Evolutionary conservation across 306 rosid species (phyloP).

Genomic region (Neltuma alba): DNA sequence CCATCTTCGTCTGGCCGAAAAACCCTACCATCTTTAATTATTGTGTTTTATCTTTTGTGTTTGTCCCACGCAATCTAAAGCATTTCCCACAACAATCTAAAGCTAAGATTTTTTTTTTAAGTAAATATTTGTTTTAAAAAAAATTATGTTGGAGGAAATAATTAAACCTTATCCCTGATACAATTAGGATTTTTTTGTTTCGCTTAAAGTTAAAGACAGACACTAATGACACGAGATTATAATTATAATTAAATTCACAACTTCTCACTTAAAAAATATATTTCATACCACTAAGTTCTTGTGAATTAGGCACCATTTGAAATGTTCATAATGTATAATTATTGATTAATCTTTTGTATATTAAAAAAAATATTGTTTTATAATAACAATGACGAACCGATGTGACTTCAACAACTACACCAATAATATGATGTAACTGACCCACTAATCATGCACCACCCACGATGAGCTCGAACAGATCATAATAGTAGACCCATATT

Average conservation of each 20-base stretch:
- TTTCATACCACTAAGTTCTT: too few relatives aligned
- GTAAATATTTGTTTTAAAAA: not conserved
- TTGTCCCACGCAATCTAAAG: not conserved
- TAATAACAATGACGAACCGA: conserved; percentile 22
- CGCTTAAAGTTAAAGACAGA: too few relatives aligned
- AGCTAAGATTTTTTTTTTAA: not conserved
- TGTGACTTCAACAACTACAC: conserved; percentile 40
- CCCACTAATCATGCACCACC: conserved; percentile 42
- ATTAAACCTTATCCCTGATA: too few relatives aligned
- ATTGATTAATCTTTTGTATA: not conserved
- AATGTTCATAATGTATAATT: not conserved
- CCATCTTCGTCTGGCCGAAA: too few relatives aligned
- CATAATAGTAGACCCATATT: not conserved
- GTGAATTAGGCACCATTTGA: too few relatives aligned
- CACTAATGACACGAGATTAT: too few relatives aligned
- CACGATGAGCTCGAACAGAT: conserved; percentile 19
- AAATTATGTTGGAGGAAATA: not conserved
- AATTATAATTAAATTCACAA: too few relatives aligned
- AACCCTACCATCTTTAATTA: too few relatives aligned
- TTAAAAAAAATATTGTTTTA: not conserved
- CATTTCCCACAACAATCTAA: not conserved
- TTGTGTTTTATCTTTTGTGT: too few relatives aligned
- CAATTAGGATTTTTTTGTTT: too few relatives aligned
- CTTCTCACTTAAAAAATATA: too few relatives aligned
- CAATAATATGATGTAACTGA: conserved; percentile 7